Evolutionary conservation across 2,329 filamentous ascomycete species (phyloP).

Genomic region (Lasiodiplodia sp.): DNA sequence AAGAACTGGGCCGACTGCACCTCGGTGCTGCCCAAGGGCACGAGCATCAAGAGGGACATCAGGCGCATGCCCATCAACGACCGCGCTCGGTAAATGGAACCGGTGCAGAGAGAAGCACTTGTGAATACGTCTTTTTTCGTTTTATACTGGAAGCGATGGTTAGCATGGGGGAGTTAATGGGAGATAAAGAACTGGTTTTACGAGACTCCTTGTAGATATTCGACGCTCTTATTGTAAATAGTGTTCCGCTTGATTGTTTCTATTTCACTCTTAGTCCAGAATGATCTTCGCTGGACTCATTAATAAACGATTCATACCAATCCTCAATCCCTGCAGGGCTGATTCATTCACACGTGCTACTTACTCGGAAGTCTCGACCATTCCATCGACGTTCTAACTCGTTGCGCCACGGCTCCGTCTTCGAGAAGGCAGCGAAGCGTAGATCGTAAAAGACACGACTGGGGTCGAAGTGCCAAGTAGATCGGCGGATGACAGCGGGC

Average conservation of each 20-base stretch:
- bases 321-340: not conserved
- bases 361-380: not conserved
- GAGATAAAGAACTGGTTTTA: not conserved
- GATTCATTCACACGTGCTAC: not conserved
- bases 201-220: not conserved
- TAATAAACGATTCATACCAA: not conserved
- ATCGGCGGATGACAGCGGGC: not conserved
- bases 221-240: constrained; percentile 2
- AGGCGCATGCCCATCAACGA: constrained; percentile 14
- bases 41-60: constrained; percentile 11
- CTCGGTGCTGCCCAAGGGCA: constrained; percentile 11
- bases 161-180: not conserved
- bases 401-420: not conserved
- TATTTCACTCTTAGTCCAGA: not conserved
- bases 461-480: not conserved
- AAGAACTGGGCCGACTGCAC: constrained; percentile 25
- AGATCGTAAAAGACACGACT: not conserved
- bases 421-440: not conserved
- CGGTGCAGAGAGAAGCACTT: not conserved
- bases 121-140: not conserved
- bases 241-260: not conserved
- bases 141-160: not conserved
- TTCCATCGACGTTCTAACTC: not conserved
- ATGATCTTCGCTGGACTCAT: not conserved
- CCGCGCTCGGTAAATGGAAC: constrained; percentile 9